Conservation (phyloP, 768 basidiomycete genomes). For the Pholiota microspora region DNA sequence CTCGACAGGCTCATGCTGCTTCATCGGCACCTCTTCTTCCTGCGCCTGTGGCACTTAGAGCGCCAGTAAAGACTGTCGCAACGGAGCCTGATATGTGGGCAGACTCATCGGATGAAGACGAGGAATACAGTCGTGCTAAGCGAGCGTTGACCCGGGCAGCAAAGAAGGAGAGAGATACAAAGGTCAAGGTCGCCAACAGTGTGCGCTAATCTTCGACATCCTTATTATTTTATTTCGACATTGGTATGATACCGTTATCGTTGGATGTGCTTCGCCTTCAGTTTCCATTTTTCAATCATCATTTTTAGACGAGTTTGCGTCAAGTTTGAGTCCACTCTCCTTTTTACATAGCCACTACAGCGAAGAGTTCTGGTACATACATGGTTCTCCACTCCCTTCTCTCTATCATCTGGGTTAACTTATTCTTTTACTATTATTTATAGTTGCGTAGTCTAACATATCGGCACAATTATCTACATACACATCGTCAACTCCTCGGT, state of each 20-base stretch:
- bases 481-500: no score
- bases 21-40: neutral
- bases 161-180: constrained; percentile 34
- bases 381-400: no score
- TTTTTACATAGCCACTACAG: no score
- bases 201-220: constrained; percentile 1
- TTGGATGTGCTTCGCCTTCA: neutral
- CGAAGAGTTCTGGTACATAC: no score
- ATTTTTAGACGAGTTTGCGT: no score
- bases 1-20: no score
- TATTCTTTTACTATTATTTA: neutral
- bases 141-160: constrained; percentile 46
- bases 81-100: constrained; percentile 43
- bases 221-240: neutral
- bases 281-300: no score
- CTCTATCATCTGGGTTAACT: neutral
- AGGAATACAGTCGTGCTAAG: constrained; percentile 60
- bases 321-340: no score
- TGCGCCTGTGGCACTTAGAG: constrained; percentile 8
- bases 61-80: constrained; percentile 5
- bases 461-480: no score
- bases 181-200: constrained; percentile 14
- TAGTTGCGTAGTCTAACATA: no score
- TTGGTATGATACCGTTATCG: neutral
- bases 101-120: constrained; percentile 77